A percentile compares a stretch with the other conserved stretches of the same genome.
Evolutionary conservation across 495 filamentous ascomycete species (phyloP).

Genomic region (Aspergillus avenaceus): DNA sequence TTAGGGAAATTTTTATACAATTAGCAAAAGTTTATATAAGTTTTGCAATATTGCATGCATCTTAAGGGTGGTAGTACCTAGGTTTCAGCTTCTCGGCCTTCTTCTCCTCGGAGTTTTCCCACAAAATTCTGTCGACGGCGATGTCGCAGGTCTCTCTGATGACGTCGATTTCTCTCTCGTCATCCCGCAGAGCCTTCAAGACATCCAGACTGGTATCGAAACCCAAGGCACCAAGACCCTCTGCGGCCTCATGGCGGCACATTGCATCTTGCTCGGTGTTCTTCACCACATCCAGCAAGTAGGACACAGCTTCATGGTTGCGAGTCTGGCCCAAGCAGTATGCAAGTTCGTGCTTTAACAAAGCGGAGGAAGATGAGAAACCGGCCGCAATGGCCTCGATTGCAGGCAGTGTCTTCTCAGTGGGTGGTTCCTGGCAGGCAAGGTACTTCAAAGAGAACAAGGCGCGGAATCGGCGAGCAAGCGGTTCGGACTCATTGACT

Average conservation of each 20-base stretch:
- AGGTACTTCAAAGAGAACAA: conserved; percentile 97
- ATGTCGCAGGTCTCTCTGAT: conserved; percentile 97
- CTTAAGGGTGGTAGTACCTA: conserved; percentile 51
- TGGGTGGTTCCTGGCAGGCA: conserved; percentile 62
- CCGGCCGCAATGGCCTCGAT: conserved; percentile 92
- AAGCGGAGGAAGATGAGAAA: conserved; percentile 76
- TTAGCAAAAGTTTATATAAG: conserved; percentile 1
- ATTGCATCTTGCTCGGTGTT: conserved; percentile 81
- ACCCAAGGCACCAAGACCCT: conserved; percentile 88
- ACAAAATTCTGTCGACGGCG: conserved; percentile 88
- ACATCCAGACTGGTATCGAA: conserved; percentile 66
- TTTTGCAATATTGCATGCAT: background rate
- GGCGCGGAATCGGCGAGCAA: conserved; percentile 89
- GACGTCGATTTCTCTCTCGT: conserved; percentile 65
- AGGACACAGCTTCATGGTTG: conserved; percentile 67
- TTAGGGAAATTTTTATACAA: conserved; percentile 6
- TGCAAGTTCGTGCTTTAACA: conserved; percentile 92
- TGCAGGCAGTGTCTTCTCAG: conserved; percentile 61
- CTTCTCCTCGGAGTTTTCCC: conserved; percentile 73
- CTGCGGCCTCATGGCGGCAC: conserved; percentile 95
- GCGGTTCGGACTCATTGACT: conserved; percentile 69
- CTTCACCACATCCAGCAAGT: conserved; percentile 71
- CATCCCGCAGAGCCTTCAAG: conserved; percentile 66
- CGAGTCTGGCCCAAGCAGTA: conserved; percentile 94
- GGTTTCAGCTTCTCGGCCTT: conserved; percentile 70